These are phyloP conservation scores for Mycena filopes DNA, from an alignment of 768 basidiomycete species.

Conservation along the genomic window DNA sequence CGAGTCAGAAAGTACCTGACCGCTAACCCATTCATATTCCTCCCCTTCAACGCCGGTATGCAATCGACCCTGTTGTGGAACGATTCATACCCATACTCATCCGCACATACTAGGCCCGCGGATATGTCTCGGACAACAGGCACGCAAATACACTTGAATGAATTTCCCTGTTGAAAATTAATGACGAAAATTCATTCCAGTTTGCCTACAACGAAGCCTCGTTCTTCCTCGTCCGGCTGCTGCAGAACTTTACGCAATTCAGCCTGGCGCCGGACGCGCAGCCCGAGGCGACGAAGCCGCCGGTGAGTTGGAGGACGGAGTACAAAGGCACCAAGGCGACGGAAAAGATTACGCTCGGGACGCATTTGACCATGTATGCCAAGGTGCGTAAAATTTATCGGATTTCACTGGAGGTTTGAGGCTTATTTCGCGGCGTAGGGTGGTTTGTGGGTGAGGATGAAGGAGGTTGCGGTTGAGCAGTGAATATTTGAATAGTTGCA, in stretches of 20 bases:
- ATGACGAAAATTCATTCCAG: not conserved
- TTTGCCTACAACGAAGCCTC: conserved; percentile 11
- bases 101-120: not conserved
- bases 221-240: conserved; percentile 5
- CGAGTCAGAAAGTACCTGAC: conserved; percentile 51
- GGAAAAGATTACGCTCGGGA: conserved; percentile 42
- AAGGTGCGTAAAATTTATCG: conserved; percentile 34
- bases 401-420: conserved; percentile 23
- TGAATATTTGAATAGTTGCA: too few relatives aligned
- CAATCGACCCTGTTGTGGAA: not conserved
- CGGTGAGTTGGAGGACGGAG: not conserved
- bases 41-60: conserved; percentile 54
- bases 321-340: conserved; percentile 35
- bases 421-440: conserved; percentile 26
- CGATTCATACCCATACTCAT: too few relatives aligned
- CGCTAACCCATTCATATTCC: conserved; percentile 58
- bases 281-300: not conserved
- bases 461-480: conserved; percentile 20
- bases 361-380: conserved; percentile 51
- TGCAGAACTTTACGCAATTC: not conserved
- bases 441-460: conserved; percentile 43
- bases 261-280: not conserved
- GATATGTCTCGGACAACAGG: not conserved
- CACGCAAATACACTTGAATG: too few relatives aligned
- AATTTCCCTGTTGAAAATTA: too few relatives aligned